Conservation (phyloP, 192 early-diverging fungal species). For the Blastocladiella britannica region DNA sequence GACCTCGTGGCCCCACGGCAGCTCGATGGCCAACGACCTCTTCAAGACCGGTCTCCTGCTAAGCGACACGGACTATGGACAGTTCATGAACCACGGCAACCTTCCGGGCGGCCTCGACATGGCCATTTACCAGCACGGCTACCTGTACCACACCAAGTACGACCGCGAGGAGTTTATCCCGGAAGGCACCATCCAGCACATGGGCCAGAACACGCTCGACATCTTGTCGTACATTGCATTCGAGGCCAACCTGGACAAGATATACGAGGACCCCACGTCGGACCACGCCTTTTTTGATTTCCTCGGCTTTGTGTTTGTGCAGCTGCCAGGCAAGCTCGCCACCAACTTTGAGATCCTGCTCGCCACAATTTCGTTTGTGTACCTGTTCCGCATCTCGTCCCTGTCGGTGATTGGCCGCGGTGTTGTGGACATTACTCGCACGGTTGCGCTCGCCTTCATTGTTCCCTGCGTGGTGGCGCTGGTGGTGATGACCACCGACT, state of each 20-base stretch:
- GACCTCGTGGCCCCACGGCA: slow-evolving; percentile 45
- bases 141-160: slow-evolving; percentile 45
- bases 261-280: slow-evolving; percentile 18
- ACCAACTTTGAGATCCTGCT: too few relatives aligned
- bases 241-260: slow-evolving; percentile 18
- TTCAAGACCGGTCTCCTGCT: slow-evolving; percentile 37
- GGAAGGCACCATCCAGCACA: slow-evolving; percentile 39
- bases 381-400: too few relatives aligned
- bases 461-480: too few relatives aligned
- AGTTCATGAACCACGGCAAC: slow-evolving; percentile 15
- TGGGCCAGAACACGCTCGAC: slow-evolving; percentile 44
- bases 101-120: slow-evolving; percentile 27
- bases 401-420: too few relatives aligned
- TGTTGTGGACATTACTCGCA: too few relatives aligned
- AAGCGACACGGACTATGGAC: slow-evolving; percentile 53
- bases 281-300: slow-evolving; percentile 42
- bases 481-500: too few relatives aligned
- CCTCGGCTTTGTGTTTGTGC: too few relatives aligned
- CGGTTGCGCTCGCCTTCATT: too few relatives aligned
- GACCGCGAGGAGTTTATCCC: slow-evolving; percentile 10
- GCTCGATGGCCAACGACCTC: slow-evolving; percentile 37
- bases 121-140: slow-evolving; percentile 50
- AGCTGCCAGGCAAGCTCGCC: too few relatives aligned
- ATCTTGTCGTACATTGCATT: slow-evolving; percentile 25
- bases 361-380: too few relatives aligned